Evolutionary conservation across 208 protist genomes (phyloP).

Genomic region (Trypanosoma rangeli): DNA sequence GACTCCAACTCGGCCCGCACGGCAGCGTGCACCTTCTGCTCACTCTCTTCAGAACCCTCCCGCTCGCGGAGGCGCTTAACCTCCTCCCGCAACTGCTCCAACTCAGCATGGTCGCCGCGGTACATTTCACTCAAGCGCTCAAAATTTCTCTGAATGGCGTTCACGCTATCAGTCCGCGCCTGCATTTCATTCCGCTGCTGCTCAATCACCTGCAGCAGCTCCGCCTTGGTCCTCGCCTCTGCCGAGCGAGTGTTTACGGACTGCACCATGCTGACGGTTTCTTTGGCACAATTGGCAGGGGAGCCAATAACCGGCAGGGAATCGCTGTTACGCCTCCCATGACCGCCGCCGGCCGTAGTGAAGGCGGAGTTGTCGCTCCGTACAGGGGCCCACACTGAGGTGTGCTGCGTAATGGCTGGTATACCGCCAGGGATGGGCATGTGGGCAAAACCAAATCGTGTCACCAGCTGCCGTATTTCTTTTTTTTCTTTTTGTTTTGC

Average conservation of each 20-base stretch:
- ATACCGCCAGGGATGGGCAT: background rate
- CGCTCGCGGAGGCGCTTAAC: slow-evolving; percentile 20
- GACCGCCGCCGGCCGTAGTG: background rate
- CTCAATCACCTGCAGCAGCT: slow-evolving; percentile 49
- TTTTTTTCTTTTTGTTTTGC: slow-evolving; percentile 10
- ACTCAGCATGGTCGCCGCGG: slow-evolving; percentile 43
- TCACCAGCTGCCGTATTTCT: too few relatives aligned
- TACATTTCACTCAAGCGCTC: slow-evolving; percentile 81
- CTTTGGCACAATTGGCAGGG: background rate
- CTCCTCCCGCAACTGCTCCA: slow-evolving; percentile 32
- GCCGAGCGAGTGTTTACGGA: background rate
- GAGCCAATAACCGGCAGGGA: background rate
- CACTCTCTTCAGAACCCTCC: slow-evolving; percentile 6
- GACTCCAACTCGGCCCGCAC: slow-evolving; percentile 33
- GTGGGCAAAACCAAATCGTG: background rate
- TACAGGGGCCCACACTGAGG: background rate
- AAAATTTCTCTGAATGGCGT: slow-evolving; percentile 91
- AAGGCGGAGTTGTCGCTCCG: background rate
- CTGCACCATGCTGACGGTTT: background rate
- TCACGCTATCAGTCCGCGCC: slow-evolving; percentile 75
- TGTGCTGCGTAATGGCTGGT: slow-evolving; percentile 6
- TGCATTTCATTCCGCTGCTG: slow-evolving; percentile 63
- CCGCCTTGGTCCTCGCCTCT: background rate
- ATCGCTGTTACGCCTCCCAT: background rate
- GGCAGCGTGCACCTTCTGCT: slow-evolving; percentile 24